Conservation (phyloP, 2,329 filamentous ascomycete species). For the Emergomyces pasteurianus region DNA sequence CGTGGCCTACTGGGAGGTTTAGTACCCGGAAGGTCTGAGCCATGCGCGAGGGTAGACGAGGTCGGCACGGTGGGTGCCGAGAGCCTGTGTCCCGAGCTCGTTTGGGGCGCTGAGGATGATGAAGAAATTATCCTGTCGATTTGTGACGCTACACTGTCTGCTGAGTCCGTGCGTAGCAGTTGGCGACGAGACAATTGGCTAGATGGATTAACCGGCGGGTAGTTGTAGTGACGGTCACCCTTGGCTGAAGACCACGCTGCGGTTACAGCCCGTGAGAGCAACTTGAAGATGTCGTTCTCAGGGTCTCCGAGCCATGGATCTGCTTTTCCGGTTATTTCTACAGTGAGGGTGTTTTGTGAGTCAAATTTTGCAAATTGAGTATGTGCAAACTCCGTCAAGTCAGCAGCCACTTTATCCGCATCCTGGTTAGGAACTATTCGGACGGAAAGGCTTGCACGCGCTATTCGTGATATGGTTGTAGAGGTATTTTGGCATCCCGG, state of each 20-base stretch:
- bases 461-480: conserved; percentile 71
- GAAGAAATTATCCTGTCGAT: conserved; percentile 29
- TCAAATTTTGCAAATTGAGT: conserved; percentile 61
- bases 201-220: conserved; percentile 18
- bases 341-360: conserved; percentile 66
- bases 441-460: conserved; percentile 77
- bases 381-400: conserved; percentile 55
- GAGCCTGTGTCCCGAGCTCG: conserved; percentile 6
- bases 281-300: conserved; percentile 79
- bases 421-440: conserved; percentile 91
- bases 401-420: conserved; percentile 59
- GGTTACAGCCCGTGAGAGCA: conserved; percentile 72
- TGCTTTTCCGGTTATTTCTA: conserved; percentile 83
- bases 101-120: conserved; percentile 8
- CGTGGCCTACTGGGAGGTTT: neutral
- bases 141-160: conserved; percentile 29
- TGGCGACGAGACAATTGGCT: conserved; percentile 10
- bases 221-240: conserved; percentile 21
- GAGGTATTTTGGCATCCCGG: conserved; percentile 81
- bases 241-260: conserved; percentile 57
- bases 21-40: neutral
- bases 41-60: conserved; percentile 27
- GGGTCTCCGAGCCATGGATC: conserved; percentile 95
- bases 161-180: conserved; percentile 24
- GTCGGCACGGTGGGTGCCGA: conserved; percentile 19